These are phyloP conservation scores for Davidsoniella eucalypti DNA, from an alignment of 2,329 filamentous ascomycete species.

Conservation along the genomic window DNA sequence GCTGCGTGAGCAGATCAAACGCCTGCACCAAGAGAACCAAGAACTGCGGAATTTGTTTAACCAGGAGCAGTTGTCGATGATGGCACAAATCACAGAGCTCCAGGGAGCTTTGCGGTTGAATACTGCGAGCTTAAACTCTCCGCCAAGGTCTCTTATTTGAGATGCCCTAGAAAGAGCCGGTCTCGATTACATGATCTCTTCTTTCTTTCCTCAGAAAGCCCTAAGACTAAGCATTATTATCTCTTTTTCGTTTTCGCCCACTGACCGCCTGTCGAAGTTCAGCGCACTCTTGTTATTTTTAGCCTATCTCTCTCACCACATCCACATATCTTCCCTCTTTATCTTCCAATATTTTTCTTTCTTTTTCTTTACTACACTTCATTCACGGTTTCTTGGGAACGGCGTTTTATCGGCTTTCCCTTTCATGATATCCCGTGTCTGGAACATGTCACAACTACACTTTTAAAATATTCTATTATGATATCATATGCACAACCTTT, in stretches of 20 bases:
- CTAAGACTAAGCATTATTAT: constrained; percentile 2
- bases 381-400: not conserved
- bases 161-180: not conserved
- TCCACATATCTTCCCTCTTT: not conserved
- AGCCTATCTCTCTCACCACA: not conserved
- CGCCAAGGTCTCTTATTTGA: constrained; percentile 3
- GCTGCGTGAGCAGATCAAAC: constrained; percentile 49
- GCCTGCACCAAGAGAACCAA: constrained; percentile 47
- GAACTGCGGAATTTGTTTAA: constrained; percentile 36
- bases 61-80: constrained; percentile 31
- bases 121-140: constrained; percentile 12
- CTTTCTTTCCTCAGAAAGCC: constrained; percentile 21
- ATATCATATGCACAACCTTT: no score
- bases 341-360: not conserved
- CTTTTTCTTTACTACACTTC: not conserved
- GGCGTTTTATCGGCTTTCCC: not conserved
- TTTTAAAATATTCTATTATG: no score
- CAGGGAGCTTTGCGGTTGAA: constrained; percentile 25
- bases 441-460: no score
- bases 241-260: not conserved
- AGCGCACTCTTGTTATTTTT: not conserved
- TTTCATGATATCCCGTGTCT: not conserved
- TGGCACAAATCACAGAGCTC: constrained; percentile 31
- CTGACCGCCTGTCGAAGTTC: not conserved
- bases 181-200: constrained; percentile 21